phyloP scores from a whole-genome alignment of 208 protist species.

The Entamoeba dispar region DNA sequence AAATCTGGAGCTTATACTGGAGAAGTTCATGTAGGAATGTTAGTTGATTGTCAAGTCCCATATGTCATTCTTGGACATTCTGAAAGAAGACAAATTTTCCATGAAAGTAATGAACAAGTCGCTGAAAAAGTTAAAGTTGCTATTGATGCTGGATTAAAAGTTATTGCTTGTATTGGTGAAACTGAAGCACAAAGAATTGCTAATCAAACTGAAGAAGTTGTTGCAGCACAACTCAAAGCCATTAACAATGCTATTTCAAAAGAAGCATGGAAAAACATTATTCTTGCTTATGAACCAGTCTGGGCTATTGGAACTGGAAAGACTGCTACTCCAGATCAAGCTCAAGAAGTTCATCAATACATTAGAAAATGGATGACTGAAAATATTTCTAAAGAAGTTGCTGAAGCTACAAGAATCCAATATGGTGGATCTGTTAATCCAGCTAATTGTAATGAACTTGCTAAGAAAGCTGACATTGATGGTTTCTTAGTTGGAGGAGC shows the following conservation, averaged over 20 bases:
- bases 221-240: conserved; percentile 58
- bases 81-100: conserved; percentile 67
- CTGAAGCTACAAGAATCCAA: conserved; percentile 64
- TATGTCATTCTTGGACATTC: conserved; percentile 83
- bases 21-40: conserved; percentile 43
- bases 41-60: conserved; percentile 65
- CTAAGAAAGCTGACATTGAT: conserved; percentile 70
- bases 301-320: conserved; percentile 94
- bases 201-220: conserved; percentile 60
- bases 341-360: conserved; percentile 59
- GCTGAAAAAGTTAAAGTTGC: conserved; percentile 62
- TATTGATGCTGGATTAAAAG: conserved; percentile 53
- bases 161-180: conserved; percentile 88
- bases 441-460: conserved; percentile 59
- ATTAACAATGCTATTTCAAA: conserved; percentile 30
- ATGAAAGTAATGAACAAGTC: conserved; percentile 39
- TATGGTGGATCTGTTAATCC: conserved; percentile 83
- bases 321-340: conserved; percentile 73
- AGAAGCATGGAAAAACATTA: conserved; percentile 57
- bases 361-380: conserved; percentile 60
- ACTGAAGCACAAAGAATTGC: conserved; percentile 63
- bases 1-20: conserved; percentile 19
- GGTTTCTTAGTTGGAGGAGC: conserved; percentile 92
- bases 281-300: conserved; percentile 93
- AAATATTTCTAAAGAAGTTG: conserved; percentile 61